Evolutionary conservation across 73 alveolate species (phyloP).

Genomic region (Effrenium voratum): DNA sequence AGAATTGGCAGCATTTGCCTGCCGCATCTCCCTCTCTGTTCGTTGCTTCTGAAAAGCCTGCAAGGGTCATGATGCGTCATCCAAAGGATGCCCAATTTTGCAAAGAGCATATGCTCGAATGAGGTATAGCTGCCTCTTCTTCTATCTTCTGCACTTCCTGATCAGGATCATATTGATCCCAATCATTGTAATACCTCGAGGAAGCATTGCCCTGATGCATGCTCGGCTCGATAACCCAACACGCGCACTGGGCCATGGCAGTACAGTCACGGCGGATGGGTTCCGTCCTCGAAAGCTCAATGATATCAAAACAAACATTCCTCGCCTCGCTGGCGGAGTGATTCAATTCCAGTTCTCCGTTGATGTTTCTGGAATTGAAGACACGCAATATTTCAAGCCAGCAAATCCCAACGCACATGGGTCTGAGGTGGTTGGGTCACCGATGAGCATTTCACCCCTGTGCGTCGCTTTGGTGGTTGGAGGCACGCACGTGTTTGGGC

Average conservation of each 20-base stretch:
- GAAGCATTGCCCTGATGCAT: not conserved
- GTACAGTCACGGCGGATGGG: conserved; percentile 43
- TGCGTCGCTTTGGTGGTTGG: no score
- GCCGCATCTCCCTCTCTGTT: conserved; percentile 57
- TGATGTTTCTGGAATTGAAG: not conserved
- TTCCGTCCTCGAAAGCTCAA: not conserved
- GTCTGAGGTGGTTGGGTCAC: not conserved
- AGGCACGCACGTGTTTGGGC: no score
- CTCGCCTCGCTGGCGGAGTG: no score
- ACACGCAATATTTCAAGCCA: not conserved
- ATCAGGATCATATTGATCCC: conserved; percentile 85
- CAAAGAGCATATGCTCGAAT: no score
- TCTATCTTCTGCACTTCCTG: conserved; percentile 61
- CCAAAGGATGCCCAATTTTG: no score
- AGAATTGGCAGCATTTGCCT: conserved; percentile 13
- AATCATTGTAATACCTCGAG: conserved; percentile 73
- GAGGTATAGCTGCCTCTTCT: conserved; percentile 61
- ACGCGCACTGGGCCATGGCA: conserved; percentile 75
- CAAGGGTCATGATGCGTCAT: no score
- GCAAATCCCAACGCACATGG: not conserved
- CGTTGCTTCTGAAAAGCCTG: conserved; percentile 65
- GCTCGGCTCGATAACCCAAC: not conserved
- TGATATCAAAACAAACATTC: no score
- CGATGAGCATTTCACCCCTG: no score
- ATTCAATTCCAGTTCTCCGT: no score